Conservation (phyloP, 768 basidiomycete species). For the Suillus americanus region DNA sequence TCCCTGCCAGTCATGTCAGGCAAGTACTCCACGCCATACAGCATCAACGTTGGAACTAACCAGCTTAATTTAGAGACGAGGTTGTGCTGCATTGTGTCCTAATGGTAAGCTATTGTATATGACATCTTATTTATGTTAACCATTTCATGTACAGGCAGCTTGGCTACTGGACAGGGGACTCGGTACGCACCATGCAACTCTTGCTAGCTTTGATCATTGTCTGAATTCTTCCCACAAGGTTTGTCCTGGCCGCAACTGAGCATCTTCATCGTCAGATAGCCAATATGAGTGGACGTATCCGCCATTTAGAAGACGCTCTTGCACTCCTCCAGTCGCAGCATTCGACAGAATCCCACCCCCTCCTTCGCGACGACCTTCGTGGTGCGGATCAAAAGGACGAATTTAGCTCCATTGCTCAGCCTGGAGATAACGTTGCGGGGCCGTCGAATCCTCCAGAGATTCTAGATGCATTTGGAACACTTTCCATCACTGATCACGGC, state of each 20-base stretch:
- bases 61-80: too few species aligned
- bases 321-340: conserved; percentile 47
- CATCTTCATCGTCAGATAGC: conserved; percentile 60
- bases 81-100: conserved; percentile 69
- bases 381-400: conserved; percentile 30
- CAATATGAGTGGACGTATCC: conserved; percentile 52
- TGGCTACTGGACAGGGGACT: conserved; percentile 80
- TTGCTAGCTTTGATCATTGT: background rate
- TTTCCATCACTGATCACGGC: conserved; percentile 60
- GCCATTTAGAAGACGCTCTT: conserved; percentile 62
- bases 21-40: conserved; percentile 26
- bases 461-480: conserved; percentile 58
- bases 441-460: conserved; percentile 37
- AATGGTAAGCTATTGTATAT: conserved; percentile 47
- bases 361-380: conserved; percentile 56
- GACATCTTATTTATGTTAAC: conserved; percentile 4
- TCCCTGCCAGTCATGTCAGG: conserved; percentile 76
- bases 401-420: conserved; percentile 13
- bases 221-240: conserved; percentile 30
- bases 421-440: conserved; percentile 23
- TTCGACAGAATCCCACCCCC: conserved; percentile 57
- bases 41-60: too few species aligned
- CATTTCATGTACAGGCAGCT: conserved; percentile 45
- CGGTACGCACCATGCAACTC: conserved; percentile 39
- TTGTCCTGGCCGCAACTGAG: conserved; percentile 65